phyloP scores from a whole-genome alignment of 257 asterid species.

The Penstemon eatonii region DNA sequence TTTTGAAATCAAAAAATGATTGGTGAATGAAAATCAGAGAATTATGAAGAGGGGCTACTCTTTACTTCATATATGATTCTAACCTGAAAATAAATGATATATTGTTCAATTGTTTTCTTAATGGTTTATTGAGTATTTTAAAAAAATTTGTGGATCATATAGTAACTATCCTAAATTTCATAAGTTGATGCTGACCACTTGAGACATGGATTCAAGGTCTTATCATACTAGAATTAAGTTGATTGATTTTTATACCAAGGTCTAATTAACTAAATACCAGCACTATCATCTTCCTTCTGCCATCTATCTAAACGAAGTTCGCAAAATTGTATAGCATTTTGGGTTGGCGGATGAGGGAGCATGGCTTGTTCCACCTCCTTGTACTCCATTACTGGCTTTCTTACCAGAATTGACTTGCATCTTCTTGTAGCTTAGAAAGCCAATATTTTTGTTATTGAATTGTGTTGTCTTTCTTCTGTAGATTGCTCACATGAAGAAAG shows the following conservation, averaged over 20 bases:
- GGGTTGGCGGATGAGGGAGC: background rate
- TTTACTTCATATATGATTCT: no score
- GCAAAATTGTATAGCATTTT: background rate
- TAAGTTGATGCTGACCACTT: no score
- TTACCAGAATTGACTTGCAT: constrained; percentile 9
- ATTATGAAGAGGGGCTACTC: no score
- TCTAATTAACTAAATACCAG: constrained; percentile 3
- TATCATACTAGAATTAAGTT: background rate
- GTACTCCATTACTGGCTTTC: constrained; percentile 4
- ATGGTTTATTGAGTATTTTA: no score
- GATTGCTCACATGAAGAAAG: constrained; percentile 99
- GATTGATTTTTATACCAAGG: background rate
- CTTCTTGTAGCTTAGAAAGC: constrained; percentile 14
- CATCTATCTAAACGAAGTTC: background rate
- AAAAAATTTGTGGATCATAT: no score
- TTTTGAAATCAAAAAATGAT: no score
- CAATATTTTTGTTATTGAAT: constrained; percentile 15
- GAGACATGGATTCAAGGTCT: background rate
- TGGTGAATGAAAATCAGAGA: no score
- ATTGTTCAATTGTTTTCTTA: no score
- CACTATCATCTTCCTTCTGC: background rate
- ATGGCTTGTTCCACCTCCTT: background rate
- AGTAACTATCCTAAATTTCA: no score
- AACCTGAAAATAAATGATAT: no score
- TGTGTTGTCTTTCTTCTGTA: constrained; percentile 28